Evolutionary conservation across 441 rosid genomes (phyloP).

Genomic region (Croton setiger): DNA sequence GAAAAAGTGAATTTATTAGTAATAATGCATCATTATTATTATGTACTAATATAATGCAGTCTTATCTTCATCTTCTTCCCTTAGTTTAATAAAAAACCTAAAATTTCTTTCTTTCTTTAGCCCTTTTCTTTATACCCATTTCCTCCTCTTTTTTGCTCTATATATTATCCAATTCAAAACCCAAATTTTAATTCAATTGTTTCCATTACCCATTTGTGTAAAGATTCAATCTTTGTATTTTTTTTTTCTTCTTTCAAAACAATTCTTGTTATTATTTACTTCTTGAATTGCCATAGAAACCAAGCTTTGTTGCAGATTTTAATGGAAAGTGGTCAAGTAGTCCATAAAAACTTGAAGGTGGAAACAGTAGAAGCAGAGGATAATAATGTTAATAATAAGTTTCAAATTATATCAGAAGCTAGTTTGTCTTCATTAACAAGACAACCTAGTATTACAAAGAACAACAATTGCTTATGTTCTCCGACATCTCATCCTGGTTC

Average conservation of each 20-base stretch:
- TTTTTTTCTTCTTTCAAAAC: background rate
- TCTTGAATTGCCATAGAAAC: background rate
- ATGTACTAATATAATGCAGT: no score
- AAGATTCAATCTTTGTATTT: background rate
- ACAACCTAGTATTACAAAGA: conserved; percentile 40
- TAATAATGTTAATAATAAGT: conserved; percentile 6
- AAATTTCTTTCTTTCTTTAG: conserved; percentile 1
- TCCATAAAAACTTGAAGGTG: conserved; percentile 30
- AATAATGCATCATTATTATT: no score
- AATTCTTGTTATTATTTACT: conserved; percentile 5
- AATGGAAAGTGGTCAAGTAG: conserved; percentile 29
- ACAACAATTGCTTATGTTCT: conserved; percentile 41
- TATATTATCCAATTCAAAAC: background rate
- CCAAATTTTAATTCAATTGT: background rate
- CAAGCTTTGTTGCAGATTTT: background rate
- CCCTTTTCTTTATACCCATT: conserved; percentile 9
- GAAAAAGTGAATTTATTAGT: no score
- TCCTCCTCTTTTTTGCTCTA: conserved; percentile 1
- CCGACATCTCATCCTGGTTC: conserved; percentile 64
- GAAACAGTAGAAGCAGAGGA: conserved; percentile 22
- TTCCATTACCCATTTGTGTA: no score
- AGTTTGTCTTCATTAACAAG: conserved; percentile 26
- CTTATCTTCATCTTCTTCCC: no score
- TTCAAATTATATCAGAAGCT: conserved; percentile 10
- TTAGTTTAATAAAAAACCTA: background rate